These are phyloP conservation scores for Pseudogymnoascus sp. DNA, from an alignment of 2,329 filamentous ascomycete genomes.

Conservation along the genomic window DNA sequence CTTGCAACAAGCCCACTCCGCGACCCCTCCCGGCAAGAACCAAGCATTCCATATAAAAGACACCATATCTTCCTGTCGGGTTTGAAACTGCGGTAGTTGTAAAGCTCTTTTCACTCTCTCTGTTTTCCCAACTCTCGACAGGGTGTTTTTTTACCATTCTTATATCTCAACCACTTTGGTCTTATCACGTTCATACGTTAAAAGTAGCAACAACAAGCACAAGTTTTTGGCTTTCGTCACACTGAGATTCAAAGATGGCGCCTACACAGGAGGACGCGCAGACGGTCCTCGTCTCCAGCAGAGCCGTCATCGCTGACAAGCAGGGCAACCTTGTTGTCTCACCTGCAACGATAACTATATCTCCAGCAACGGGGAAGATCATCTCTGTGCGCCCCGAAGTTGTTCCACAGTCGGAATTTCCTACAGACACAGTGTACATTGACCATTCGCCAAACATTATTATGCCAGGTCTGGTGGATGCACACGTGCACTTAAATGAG, in stretches of 20 bases:
- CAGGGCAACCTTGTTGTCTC: slow-evolving; percentile 57
- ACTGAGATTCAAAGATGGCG: not conserved
- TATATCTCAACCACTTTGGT: not conserved
- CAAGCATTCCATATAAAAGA: slow-evolving; percentile 5
- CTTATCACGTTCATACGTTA: not conserved
- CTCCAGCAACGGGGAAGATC: slow-evolving; percentile 75
- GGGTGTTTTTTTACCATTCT: not conserved
- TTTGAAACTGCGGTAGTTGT: not conserved
- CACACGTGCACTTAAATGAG: slow-evolving; percentile 96
- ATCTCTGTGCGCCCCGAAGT: slow-evolving; percentile 65
- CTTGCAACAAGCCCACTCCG: not conserved
- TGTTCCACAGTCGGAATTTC: slow-evolving; percentile 69
- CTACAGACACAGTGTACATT: slow-evolving; percentile 62
- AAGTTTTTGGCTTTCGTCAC: not conserved
- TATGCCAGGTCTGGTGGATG: slow-evolving; percentile 87
- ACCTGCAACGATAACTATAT: slow-evolving; percentile 77
- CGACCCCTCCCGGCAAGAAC: not conserved
- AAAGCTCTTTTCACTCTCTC: not conserved
- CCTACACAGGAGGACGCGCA: not conserved
- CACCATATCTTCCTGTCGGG: not conserved
- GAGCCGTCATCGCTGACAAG: slow-evolving; percentile 70
- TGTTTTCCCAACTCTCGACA: not conserved
- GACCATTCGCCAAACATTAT: slow-evolving; percentile 81
- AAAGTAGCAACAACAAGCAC: not conserved
- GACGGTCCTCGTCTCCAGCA: slow-evolving; percentile 73